Base-by-base conservation (phyloP, 208 protist genomes). In the Crithidia thermophila region DNA sequence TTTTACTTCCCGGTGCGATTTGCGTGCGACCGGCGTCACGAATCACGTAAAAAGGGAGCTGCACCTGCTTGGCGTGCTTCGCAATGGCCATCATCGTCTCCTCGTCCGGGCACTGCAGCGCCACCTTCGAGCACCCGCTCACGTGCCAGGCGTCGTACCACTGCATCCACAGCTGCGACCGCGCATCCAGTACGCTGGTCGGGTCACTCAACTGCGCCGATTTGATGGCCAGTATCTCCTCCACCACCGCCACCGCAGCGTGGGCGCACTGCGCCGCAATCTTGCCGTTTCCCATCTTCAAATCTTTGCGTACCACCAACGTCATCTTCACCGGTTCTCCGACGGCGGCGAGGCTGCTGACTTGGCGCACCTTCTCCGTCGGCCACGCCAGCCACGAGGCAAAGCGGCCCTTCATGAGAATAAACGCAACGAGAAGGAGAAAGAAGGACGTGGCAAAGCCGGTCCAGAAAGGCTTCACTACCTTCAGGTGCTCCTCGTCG, bases 221-320 rank as follows among this genome's bases (percentile, higher is more conserved):
- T 23, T 51, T 57, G 13, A 73, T 46, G 25, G 28, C 66, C 3
- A 81, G 25, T 7, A 93, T 52, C 20, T 85, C 73, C 49, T 97
- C 82, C 20, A 97, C 84, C 1, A 90, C 82, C 16, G 86, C 97
- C 13, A 98, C 79, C 20, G 94, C 91, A 2, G 95, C 98, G 75
- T 99, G 98, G 16, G 95, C 90, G 70, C 91, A 98, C 84, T 99
- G 98, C 21, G 98, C 97, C 16, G 92, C 95, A 11, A 98, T 91
- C 67, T 99, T 99, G 16, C 98, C 98, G 20, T 79, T 94, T 0
- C 89, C 85, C 98, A 99, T 99, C 39, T 94, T 92, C 31, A 99
- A 67, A 60, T 98, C 97, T 31, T 88, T 95, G 11, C 96, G 82
- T 10, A 99, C 94, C 3, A 98, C 85, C 1, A 99, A 70, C 21